phyloP scores from a whole-genome alignment of 768 basidiomycete genomes.

The Panellus pusillus region DNA sequence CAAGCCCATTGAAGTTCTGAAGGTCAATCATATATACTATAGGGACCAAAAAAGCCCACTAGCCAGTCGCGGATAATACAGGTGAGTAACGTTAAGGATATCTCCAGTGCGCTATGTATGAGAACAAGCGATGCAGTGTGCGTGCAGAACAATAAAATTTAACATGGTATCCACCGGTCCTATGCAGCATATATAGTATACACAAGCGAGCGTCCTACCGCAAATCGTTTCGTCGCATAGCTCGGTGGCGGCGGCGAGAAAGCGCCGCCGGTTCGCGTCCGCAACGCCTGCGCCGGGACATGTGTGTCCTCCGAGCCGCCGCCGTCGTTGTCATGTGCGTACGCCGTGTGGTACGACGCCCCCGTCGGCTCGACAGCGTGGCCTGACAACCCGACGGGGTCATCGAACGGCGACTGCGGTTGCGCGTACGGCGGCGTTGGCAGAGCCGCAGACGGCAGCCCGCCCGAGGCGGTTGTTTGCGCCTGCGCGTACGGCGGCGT shows the following conservation, averaged over 20 bases:
- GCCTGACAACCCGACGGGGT: not conserved
- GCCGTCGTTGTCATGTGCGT: not conserved
- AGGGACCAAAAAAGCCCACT: no score
- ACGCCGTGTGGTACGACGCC: conserved; percentile 21
- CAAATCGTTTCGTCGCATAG: conserved; percentile 7
- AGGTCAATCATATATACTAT: no score
- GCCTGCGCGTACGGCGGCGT: not conserved
- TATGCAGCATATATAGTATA: no score
- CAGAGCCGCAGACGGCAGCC: not conserved
- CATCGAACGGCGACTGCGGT: conserved; percentile 16
- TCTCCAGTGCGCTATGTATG: no score
- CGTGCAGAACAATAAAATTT: no score
- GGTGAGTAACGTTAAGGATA: no score
- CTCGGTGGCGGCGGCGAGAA: conserved; percentile 15
- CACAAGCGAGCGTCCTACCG: not conserved
- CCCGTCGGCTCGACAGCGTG: conserved; percentile 18
- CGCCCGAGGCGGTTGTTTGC: not conserved
- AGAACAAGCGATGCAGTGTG: no score
- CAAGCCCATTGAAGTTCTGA: no score
- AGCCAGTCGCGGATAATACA: no score
- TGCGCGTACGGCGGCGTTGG: conserved; percentile 3
- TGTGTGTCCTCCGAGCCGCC: not conserved
- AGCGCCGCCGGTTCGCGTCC: not conserved
- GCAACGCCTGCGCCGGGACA: not conserved
- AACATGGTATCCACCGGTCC: no score